Evolutionary conservation across 495 filamentous ascomycete species (phyloP), one percentile per base, ranked within the genome.

Genomic region (Penicillium angulare): DNA sequence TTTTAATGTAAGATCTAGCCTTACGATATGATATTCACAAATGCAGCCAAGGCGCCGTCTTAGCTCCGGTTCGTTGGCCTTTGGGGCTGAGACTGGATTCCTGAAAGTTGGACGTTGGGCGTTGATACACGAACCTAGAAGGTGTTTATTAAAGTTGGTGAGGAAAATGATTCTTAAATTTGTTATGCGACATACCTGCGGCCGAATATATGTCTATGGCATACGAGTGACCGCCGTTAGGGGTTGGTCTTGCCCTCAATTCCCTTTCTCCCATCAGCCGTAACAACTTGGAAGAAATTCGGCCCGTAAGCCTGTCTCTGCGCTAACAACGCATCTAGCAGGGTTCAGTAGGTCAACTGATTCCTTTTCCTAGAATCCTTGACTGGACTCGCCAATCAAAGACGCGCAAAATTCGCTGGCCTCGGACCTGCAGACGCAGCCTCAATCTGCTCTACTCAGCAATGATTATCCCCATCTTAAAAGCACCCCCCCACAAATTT

Each of bases 291-390:
- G n/a, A 50, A 18, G 39, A 43, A 10, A 35, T 35, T 50, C 18
- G 48, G 47, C 26, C 48, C 36, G 23, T 24, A 49, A 49, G 36
- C 36, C 39, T 26, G 38, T 50, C 21, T 50, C 48, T 50, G 48
- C 48, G 27, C 48, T 35, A 22, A 50, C 27, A 50, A 24, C 29
- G 48, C 20, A 50, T 36, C 27, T 50, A 26, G 48, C 48, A 43
- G 38, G 43, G 17, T n/a, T 26, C 38, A 43, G 38, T 39, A 43
- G 48, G 9, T n/a, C n/a, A 20, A 43, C 36, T 38, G 7, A 42
- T 49, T 36, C 22, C 47, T 49, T 49, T 49, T 21, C 24, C 27
- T 31, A 42, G 35, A 49, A 49, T 32, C 35, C 23, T 20, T 16
- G 23, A 49, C n/a, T 41, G 47, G 3, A 31, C 35, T 24, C 23